phyloP scores from a whole-genome alignment of 2,329 filamentous ascomycete species.

The Ophiostoma triangulosporum region DNA sequence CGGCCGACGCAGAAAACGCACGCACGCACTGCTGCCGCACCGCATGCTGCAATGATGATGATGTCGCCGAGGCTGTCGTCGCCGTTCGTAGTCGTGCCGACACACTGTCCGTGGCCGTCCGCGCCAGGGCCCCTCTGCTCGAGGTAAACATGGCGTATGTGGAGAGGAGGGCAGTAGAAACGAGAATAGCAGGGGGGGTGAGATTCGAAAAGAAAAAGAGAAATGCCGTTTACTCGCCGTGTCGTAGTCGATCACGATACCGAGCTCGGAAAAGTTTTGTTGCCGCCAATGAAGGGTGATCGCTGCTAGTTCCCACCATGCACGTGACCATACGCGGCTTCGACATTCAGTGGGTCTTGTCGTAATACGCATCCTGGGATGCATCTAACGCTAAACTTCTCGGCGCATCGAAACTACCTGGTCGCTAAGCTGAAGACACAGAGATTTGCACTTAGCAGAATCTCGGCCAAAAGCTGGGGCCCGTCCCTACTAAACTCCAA shows the following conservation, averaged over 20 bases:
- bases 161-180: not conserved
- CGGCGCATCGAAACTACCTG: no score
- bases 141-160: constrained; percentile 9
- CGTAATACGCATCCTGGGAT: no score
- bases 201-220: no score
- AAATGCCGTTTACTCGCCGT: not conserved
- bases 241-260: not conserved
- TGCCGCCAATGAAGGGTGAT: not conserved
- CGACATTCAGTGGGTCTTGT: not conserved
- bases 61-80: constrained; percentile 23
- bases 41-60: not conserved
- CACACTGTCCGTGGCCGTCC: constrained; percentile 35
- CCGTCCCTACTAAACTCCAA: no score
- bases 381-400: no score
- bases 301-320: not conserved
- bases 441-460: no score
- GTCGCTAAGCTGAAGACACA: no score
- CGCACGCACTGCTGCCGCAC: constrained; percentile 2
- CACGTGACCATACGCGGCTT: constrained; percentile 8
- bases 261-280: constrained; percentile 11
- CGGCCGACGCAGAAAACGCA: constrained; percentile 57
- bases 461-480: no score
- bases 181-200: not conserved
- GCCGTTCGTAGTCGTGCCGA: not conserved
- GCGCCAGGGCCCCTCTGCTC: constrained; percentile 43